Conservation (phyloP, 176 grass and related monocot genomes). For the Typha latifolia region DNA sequence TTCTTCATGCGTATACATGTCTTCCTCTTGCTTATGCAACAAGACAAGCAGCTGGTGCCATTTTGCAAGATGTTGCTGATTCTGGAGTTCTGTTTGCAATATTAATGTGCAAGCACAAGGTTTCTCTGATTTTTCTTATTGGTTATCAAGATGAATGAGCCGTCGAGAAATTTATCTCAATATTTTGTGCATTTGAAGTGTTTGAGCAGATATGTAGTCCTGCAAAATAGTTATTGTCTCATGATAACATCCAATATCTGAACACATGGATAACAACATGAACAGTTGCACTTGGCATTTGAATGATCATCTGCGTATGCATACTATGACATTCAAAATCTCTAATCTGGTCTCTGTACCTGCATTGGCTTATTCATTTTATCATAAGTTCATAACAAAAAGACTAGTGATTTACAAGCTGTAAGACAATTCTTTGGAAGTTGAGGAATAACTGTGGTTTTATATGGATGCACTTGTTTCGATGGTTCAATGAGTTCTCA, state of each 20-base stretch:
- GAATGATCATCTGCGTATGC: neutral
- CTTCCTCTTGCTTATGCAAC: conserved; percentile 72
- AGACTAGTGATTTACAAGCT: too few species aligned
- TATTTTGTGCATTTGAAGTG: neutral
- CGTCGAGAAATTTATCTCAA: neutral
- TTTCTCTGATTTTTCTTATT: conserved; percentile 28
- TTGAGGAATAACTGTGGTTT: too few species aligned
- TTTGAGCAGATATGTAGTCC: neutral
- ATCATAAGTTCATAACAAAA: too few species aligned
- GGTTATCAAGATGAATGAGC: neutral
- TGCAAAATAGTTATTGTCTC: neutral
- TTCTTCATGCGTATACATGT: conserved; percentile 98
- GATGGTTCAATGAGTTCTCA: too few species aligned
- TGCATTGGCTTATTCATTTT: too few species aligned
- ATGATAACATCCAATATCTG: neutral
- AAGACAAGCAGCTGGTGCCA: conserved; percentile 72
- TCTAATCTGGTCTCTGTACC: too few species aligned
- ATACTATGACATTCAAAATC: neutral
- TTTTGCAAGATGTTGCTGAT: conserved; percentile 93
- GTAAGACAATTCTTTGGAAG: too few species aligned
- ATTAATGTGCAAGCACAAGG: conserved; percentile 96
- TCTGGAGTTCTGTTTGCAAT: conserved; percentile 89
- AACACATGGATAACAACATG: neutral
- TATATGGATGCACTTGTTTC: too few species aligned
- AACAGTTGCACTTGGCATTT: neutral